Conservation (phyloP, 2,329 filamentous ascomycete species). For the Aspergillus fumigatus region DNA sequence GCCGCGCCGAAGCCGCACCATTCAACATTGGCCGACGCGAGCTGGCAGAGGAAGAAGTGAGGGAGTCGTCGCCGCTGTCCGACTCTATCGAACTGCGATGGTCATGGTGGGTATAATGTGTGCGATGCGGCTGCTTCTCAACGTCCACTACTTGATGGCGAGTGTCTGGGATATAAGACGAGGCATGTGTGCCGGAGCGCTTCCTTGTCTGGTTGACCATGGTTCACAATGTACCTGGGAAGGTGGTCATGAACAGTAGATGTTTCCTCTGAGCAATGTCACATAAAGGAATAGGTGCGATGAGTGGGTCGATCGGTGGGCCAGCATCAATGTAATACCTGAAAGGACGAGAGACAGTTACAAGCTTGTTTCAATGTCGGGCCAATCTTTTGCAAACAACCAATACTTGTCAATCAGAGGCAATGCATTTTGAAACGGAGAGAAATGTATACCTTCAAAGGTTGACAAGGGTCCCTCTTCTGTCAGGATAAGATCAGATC, state of each 20-base stretch:
- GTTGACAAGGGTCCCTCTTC: not conserved
- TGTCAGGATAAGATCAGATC: not conserved
- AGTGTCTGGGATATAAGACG: conserved; percentile 16
- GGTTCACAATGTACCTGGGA: conserved; percentile 4
- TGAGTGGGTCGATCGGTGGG: conserved; percentile 4
- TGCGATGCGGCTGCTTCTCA: conserved; percentile 28
- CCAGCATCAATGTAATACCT: conserved; percentile 3
- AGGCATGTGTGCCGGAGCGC: conserved; percentile 24
- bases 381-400: not conserved
- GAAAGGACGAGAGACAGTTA: not conserved
- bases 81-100: conserved; percentile 24
- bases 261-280: not conserved
- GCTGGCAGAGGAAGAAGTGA: conserved; percentile 44
- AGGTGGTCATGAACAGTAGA: not conserved
- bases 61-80: conserved; percentile 27
- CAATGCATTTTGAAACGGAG: not conserved
- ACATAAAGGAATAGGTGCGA: conserved; percentile 1
- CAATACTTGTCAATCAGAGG: not conserved
- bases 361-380: not conserved
- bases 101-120: conserved; percentile 17
- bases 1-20: conserved; percentile 28
- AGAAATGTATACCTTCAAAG: not conserved
- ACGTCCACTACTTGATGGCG: conserved; percentile 26
- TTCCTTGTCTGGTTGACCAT: conserved; percentile 31
- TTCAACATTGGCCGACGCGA: conserved; percentile 48